Base-by-base conservation (phyloP, 768 basidiomycete genomes). In the Pleurotus sapidus region DNA sequence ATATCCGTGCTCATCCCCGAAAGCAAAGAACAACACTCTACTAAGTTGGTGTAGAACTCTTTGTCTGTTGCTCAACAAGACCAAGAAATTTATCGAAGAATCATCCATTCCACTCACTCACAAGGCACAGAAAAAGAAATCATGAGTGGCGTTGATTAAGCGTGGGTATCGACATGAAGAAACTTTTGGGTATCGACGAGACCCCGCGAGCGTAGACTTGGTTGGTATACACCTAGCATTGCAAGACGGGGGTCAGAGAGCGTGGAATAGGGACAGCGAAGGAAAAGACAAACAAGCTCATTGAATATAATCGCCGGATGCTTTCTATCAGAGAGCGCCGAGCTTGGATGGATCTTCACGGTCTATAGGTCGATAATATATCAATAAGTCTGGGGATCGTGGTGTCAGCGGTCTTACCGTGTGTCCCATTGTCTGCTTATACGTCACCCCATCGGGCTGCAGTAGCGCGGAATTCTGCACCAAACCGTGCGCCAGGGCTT, bases 171-270 rank as follows among this genome's bases (percentile, higher is more conserved):
- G 61, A 61, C 8, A 67, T 61, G 43, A 83, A 70, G 62, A 75
- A 87, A 18, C 73, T 68, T 61, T 87, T 87, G 3, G 88, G 84
- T 39, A 98, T 83, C 1, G 84, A 75, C 0, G 95, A 95, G 9
- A 96, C 95, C n/a, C 89, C 90, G 2, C 95, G 86, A 2, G 95
- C 95, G 64, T 95, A 98, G 40, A 92, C 86, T 56, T 87, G 85
- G 58, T 81, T 89, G 14, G 93, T 94, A 65, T 87, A 86, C 48
- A 93, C 77, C 89, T 92, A 64, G n/a, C 30, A 34, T 17, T 34
- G 3, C 5, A 39, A 30, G 55, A 54, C 3, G 49, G 20, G 20
- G 20, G 3, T 43, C 42, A 45, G 30, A 34, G 30, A 34, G 42
- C 42, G 49, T 12, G 45, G 15, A 58, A 51, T 25, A 49, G 42